These are phyloP conservation scores for Apiospora hydei DNA, from an alignment of 2,329 filamentous ascomycete species.

Conservation along the genomic window DNA sequence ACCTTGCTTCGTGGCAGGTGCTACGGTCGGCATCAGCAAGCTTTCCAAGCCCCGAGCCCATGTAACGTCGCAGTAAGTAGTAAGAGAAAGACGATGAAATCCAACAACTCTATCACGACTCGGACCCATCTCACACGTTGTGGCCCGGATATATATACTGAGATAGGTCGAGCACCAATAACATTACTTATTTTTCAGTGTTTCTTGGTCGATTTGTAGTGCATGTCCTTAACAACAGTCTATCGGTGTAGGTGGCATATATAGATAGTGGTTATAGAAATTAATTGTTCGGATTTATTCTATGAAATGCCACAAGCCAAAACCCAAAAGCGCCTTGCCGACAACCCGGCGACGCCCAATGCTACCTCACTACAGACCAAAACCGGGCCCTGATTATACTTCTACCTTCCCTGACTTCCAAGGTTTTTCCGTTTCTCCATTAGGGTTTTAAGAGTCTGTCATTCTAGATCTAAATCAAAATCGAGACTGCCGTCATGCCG, in stretches of 20 bases:
- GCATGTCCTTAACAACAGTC: too few species aligned
- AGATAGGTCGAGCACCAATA: too few species aligned
- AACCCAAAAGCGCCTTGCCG: background rate
- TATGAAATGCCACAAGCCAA: background rate
- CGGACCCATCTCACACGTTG: background rate
- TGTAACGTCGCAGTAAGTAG: background rate
- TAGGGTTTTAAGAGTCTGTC: background rate
- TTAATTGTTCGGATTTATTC: background rate
- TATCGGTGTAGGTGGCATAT: background rate
- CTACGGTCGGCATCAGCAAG: background rate
- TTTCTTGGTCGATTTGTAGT: too few species aligned
- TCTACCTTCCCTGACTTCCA: too few species aligned
- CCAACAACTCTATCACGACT: background rate
- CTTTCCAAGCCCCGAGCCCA: background rate
- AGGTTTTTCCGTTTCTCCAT: background rate
- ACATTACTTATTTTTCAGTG: too few species aligned
- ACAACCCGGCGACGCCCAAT: background rate
- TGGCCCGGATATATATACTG: too few species aligned
- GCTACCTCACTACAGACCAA: background rate
- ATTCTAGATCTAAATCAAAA: constrained; percentile 33
- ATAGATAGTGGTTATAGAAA: background rate
- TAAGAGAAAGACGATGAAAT: background rate
- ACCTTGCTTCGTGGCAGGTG: background rate
- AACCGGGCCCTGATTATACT: background rate
- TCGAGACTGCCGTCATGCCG: constrained; percentile 46